Evolutionary conservation across 768 basidiomycete genomes (phyloP).

Genomic region (Russula sp.): DNA sequence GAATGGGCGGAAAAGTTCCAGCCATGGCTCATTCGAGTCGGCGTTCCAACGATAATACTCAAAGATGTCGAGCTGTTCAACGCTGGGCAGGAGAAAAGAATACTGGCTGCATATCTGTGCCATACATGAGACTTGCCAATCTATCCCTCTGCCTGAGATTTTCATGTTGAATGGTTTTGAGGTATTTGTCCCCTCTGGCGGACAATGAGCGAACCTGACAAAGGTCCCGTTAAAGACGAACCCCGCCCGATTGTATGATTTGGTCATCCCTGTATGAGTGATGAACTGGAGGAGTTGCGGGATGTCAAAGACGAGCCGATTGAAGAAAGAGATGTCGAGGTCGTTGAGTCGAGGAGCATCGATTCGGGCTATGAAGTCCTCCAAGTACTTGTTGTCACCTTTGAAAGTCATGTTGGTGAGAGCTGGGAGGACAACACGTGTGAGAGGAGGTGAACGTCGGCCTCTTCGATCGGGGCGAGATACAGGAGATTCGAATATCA

Average conservation of each 20-base stretch:
- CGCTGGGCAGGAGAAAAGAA: background rate
- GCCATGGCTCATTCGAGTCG: background rate
- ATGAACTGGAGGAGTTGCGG: background rate
- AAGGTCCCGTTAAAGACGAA: accelerated
- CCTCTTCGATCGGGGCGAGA: no score
- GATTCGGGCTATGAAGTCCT: no score
- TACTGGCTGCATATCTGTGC: background rate
- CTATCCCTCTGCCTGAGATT: background rate
- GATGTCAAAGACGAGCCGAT: background rate
- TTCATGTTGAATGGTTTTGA: background rate
- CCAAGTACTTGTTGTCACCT: no score
- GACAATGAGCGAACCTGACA: background rate
- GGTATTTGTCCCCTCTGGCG: background rate
- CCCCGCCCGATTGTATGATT: background rate
- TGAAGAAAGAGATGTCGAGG: no score
- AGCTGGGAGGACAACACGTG: no score
- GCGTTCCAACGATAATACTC: no score
- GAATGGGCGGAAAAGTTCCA: background rate
- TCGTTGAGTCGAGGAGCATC: no score
- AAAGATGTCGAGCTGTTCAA: background rate
- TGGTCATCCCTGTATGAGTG: background rate
- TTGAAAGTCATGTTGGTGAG: no score
- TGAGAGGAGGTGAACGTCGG: no score
- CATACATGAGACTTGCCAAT: background rate
- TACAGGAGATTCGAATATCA: no score